These are phyloP conservation scores for Plasmodium vinckei DNA, from an alignment of 169 alveolate genomes.

Conservation along the genomic window DNA sequence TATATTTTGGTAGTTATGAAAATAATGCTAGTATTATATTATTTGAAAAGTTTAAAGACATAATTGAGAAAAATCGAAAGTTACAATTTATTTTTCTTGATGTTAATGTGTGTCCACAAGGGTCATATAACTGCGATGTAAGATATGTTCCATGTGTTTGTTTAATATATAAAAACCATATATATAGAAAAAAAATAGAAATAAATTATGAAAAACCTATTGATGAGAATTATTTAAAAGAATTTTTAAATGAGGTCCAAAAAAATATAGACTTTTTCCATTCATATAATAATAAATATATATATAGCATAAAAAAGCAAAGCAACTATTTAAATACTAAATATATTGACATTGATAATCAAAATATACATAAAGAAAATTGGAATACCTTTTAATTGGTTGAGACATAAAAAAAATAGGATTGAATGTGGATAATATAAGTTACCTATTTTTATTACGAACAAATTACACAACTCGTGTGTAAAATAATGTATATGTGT, in stretches of 20 bases:
- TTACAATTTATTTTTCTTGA: conserved; percentile 68
- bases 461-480: too few species aligned
- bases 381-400: conserved; percentile 51
- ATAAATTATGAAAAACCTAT: conserved; percentile 61
- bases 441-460: too few species aligned
- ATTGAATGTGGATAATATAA: neutral
- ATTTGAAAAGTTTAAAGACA: conserved; percentile 66
- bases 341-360: conserved; percentile 65
- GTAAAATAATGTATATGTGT: too few species aligned
- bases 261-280: conserved; percentile 50
- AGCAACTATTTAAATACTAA: conserved; percentile 72
- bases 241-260: conserved; percentile 38
- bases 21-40: conserved; percentile 51
- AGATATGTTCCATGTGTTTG: conserved; percentile 60
- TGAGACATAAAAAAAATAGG: neutral
- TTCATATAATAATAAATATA: conserved; percentile 51
- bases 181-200: conserved; percentile 62
- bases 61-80: conserved; percentile 62
- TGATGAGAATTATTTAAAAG: conserved; percentile 49
- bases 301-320: conserved; percentile 41
- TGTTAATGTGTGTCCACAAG: conserved; percentile 61
- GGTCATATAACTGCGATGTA: conserved; percentile 58
- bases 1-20: conserved; percentile 72
- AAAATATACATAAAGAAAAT: conserved; percentile 72
- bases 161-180: conserved; percentile 65